Conservation (phyloP, 2,329 filamentous ascomycete genomes). For the Apiospora rasikravindrae region DNA sequence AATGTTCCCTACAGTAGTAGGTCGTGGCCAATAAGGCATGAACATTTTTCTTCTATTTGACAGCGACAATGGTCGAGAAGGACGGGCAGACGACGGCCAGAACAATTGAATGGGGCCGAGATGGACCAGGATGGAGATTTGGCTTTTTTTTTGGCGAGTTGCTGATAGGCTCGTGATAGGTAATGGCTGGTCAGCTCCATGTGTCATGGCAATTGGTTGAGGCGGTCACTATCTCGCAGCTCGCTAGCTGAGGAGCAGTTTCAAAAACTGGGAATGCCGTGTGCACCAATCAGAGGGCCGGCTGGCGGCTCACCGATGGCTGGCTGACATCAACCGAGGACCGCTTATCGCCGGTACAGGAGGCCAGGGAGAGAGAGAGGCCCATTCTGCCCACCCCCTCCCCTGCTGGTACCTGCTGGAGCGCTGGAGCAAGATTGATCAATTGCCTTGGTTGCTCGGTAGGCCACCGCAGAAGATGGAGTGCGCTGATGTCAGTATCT, state of each 20-base stretch:
- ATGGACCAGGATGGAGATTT: neutral
- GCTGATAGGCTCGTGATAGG: neutral
- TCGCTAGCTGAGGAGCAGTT: neutral
- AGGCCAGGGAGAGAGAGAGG: no score
- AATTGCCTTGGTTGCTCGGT: neutral
- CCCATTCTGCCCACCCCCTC: neutral
- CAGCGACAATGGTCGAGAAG: neutral
- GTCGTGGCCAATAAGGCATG: neutral
- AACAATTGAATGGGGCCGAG: neutral
- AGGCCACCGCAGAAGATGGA: neutral
- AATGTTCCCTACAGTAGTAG: neutral
- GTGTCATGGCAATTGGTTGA: slow-evolving; percentile 4
- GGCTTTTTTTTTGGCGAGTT: neutral
- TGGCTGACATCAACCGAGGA: neutral
- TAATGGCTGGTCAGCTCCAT: slow-evolving; percentile 1
- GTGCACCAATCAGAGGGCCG: neutral
- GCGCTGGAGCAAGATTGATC: neutral
- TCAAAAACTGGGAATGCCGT: neutral
- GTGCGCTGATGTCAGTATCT: neutral
- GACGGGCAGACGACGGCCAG: neutral
- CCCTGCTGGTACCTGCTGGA: neutral
- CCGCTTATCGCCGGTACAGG: slow-evolving; percentile 12
- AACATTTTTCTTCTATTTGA: neutral
- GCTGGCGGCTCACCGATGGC: neutral
- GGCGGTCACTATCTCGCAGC: slow-evolving; percentile 8